Percentiles rank a stretch among this genome's conserved stretches.
phyloP scores from a whole-genome alignment of 2,329 filamentous ascomycete species.

The Lachnellula cervina region DNA sequence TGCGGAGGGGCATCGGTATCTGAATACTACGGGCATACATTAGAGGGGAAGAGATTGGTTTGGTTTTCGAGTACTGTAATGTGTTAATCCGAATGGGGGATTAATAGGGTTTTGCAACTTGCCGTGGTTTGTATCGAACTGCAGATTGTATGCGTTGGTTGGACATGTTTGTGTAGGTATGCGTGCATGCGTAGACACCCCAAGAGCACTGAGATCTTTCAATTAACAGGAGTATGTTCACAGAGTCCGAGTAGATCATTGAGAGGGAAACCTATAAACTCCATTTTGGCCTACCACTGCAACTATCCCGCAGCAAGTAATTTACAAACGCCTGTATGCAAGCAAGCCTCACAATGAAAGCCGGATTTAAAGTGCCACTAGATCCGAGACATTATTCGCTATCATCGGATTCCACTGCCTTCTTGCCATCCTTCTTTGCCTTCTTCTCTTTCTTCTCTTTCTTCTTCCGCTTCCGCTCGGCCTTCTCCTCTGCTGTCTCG shows the following conservation, averaged over 20 bases:
- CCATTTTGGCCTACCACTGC: conserved; percentile 19
- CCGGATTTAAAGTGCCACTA: conserved; percentile 27
- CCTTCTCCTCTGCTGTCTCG: conserved; percentile 64
- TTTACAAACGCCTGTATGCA: conserved; percentile 25
- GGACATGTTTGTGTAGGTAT: too few relatives aligned
- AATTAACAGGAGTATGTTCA: neutral
- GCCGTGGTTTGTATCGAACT: too few relatives aligned
- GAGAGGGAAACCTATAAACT: conserved; percentile 12
- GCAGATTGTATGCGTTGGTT: too few relatives aligned
- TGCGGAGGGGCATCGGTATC: conserved; percentile 6
- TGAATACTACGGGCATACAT: conserved; percentile 9
- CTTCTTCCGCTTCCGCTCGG: conserved; percentile 45
- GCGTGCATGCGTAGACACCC: too few relatives aligned
- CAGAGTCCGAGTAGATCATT: neutral
- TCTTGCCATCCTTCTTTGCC: conserved; percentile 41
- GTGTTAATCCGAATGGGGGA: neutral
- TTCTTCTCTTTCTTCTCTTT: conserved; percentile 50
- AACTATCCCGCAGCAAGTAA: conserved; percentile 21
- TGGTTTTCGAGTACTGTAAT: neutral
- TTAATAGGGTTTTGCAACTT: neutral
- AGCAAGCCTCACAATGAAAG: neutral
- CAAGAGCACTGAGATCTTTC: neutral
- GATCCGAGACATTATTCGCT: conserved; percentile 39
- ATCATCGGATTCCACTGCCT: conserved; percentile 35
- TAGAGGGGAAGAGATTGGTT: neutral